A percentile compares a stretch with the other conserved stretches of the same genome.
Conservation (phyloP, 192 early-diverging fungal species). For the Coemansia sp. region DNA sequence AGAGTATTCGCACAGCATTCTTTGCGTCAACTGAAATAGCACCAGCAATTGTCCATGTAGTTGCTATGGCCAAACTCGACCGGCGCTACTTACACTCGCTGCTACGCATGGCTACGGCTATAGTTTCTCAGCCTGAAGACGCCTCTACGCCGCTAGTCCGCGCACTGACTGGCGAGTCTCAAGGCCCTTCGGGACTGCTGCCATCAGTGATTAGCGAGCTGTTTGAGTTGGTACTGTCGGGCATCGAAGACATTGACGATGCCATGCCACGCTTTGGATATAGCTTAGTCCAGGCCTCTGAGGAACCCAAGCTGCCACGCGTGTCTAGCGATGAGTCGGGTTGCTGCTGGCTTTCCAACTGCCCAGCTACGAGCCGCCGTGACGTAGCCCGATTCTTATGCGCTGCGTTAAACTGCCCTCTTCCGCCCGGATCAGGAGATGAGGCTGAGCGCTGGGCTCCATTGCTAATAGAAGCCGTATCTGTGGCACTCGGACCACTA, state of each 20-base stretch:
- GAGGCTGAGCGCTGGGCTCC: slow-evolving; percentile 1
- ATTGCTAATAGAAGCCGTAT: neutral
- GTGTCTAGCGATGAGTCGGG: slow-evolving; percentile 40
- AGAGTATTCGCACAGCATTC: neutral
- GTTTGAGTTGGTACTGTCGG: slow-evolving; percentile 29
- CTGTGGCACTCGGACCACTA: neutral
- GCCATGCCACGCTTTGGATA: slow-evolving; percentile 24
- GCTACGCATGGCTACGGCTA: slow-evolving; percentile 17
- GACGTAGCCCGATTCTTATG: slow-evolving; percentile 21
- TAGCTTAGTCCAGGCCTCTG: no score
- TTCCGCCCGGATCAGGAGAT: neutral
- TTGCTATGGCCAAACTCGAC: slow-evolving; percentile 23
- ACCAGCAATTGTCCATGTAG: slow-evolving; percentile 25
- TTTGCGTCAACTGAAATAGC: slow-evolving; percentile 19
- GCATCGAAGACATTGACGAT: slow-evolving; percentile 40
- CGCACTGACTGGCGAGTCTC: neutral
- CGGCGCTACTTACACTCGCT: slow-evolving; percentile 34
- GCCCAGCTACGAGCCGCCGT: slow-evolving; percentile 1
- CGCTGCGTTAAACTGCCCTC: neutral
- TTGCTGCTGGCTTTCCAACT: slow-evolving; percentile 43
- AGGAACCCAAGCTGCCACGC: slow-evolving; percentile 23
- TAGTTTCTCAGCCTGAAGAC: neutral
- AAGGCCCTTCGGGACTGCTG: neutral
- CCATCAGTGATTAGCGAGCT: slow-evolving; percentile 26
- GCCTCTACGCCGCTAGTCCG: slow-evolving; percentile 4